phyloP scores from a whole-genome alignment of 306 rosid genomes.

The Trichosanthes truncata region DNA sequence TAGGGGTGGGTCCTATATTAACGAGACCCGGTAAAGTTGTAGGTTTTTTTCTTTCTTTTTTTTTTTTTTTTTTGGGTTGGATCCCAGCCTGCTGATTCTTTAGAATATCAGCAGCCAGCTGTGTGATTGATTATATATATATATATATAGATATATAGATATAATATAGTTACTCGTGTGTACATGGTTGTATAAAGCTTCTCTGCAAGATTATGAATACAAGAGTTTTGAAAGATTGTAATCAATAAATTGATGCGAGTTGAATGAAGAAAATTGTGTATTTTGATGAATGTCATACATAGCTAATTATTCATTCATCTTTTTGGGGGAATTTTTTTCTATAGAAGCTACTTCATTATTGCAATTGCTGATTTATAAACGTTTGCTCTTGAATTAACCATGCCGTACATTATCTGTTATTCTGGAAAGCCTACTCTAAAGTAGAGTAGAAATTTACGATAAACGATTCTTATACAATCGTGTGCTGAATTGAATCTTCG shows the following conservation, averaged over 20 bases:
- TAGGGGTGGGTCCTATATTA: not conserved
- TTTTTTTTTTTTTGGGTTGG: not conserved
- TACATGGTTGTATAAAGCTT: not conserved
- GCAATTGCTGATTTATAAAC: not conserved
- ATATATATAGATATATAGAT: too few relatives aligned
- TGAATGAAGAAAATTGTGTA: not conserved
- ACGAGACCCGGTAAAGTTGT: not conserved
- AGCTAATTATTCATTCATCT: not conserved
- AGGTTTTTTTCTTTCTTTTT: not conserved
- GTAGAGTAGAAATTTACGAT: not conserved
- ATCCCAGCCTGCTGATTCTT: constrained; percentile 12
- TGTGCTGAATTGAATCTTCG: not conserved
- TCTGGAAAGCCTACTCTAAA: not conserved
- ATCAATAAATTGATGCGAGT: not conserved
- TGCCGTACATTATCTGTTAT: not conserved
- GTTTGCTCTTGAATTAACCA: not conserved
- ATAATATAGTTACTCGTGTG: not conserved
- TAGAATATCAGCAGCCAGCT: constrained; percentile 7
- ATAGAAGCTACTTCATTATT: not conserved
- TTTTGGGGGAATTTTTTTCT: not conserved
- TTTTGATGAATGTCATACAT: not conserved
- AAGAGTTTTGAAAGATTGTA: not conserved
- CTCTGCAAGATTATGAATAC: not conserved
- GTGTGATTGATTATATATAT: not conserved
- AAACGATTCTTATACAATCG: too few relatives aligned